Base-by-base conservation (phyloP, 306 rosid genomes). In the Pueraria montana region DNA sequence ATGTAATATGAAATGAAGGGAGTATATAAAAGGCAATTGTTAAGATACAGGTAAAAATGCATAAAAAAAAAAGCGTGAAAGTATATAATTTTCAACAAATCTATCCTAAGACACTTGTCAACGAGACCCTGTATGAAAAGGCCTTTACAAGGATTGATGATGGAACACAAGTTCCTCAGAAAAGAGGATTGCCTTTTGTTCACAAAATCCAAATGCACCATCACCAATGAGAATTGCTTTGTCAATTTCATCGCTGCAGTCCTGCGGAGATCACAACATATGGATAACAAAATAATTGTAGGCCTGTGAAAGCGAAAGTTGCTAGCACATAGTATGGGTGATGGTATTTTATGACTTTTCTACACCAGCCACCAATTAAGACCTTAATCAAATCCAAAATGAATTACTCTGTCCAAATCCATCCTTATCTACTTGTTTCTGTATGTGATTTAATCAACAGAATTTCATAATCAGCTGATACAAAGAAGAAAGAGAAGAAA, bases 341-440 rank as follows among this genome's bases (percentile, higher is more conserved):
- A 32, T n/a, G n/a, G n/a, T 72, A 14, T 65, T 73, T 82, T 76
- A 24, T 63, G 69, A 53, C 36, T 78, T 83, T 65, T 89, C 87
- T 58, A 84, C 74, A 42, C 81, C 87, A 74, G 18, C 88, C 78
- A 75, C 87, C 79, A 65, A 52, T 71, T 79, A 49, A 65, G 83
- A 80, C 81, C 17, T 50, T 43, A 38, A 77, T 82, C 87, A 87
- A 74, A 16, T 16, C 72, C 64, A 56, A 34, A 12, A 17, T 38
- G 59, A 74, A 49, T 77, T 17, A 66, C 26, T 77, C 74, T 24
- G 76, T 77, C 85, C 48, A 30, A 49, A 42, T 16, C 69, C 34
- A 65, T 72, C 66, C 63, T 72, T 77, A 50, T 72, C 83, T 63
- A 1, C 20, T 42, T 8, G 38, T 34, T 34, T 27, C 32, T 63